Base-by-base conservation (phyloP, 2,329 filamentous ascomycete genomes). In the Neoarthrinium moseri region DNA sequence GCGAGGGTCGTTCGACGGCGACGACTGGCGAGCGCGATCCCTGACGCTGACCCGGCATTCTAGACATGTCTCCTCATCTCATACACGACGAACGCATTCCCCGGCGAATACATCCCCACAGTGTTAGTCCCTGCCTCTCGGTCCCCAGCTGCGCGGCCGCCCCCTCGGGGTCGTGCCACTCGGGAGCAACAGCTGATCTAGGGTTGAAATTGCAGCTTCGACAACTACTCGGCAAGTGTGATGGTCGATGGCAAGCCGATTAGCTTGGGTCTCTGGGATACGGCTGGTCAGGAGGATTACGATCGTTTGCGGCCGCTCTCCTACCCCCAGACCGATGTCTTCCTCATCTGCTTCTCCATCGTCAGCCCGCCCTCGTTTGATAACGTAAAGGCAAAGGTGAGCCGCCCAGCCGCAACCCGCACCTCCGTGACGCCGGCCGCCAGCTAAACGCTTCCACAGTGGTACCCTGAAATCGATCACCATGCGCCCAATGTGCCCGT, bases 161-260 rank as follows among this genome's bases (percentile, higher is more conserved):
- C 12, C 13, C 10, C 10, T 12, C n/a, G 12, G n/a, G 11, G n/a
- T 32, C n/a, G n/a, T 12, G 26, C 26, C 15, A 17, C 8, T 18
- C 18, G n/a, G 17, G 17, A 24, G 21, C 27, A 22, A 18, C 12
- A 29, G 21, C 46, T 48, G 27, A 48, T 27, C 10, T 27, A 17
- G 21, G 24, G 20, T 55, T 46, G 34, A 15, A 37, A 39, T 34
- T 50, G 20, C 58, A 96, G 91, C 53, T 97, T 97, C 72, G 92
- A 97, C 68, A 99, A 99, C 76, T 97, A 97, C 77, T 96, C 92
- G 29, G 94, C 94, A 55, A 96, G 91, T 76, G 94, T 99, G 46
- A 96, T 96, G 89, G 94, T 97, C 46, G 94, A 97, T 75, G 91
- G 91, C 61, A 95, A 95, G 75, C 92, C 92, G 50, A 96, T 97